Evolutionary conservation across 176 grass and related monocot species (phyloP).

Genomic region (Bothriochloa decipiens): DNA sequence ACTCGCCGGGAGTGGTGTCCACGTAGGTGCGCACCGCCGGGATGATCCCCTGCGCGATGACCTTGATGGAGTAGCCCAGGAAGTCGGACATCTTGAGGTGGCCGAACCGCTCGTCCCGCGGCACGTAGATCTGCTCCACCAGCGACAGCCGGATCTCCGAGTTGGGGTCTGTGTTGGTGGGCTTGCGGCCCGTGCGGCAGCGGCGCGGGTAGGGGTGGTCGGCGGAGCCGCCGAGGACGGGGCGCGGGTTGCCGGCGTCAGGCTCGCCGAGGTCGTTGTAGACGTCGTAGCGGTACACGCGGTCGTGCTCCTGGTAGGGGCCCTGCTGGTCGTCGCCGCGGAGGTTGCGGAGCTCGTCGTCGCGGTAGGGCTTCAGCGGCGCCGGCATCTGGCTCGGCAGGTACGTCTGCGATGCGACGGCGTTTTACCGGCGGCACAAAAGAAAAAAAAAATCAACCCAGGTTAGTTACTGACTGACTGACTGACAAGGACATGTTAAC

Average conservation of each 20-base stretch:
- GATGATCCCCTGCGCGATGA: conserved; percentile 43
- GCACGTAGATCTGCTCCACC: conserved; percentile 62
- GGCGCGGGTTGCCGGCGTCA: conserved; percentile 45
- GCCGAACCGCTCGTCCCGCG: conserved; percentile 72
- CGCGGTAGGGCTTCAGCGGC: conserved; percentile 60
- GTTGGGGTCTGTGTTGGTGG: conserved; percentile 49
- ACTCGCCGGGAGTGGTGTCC: conserved; percentile 43
- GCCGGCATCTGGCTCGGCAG: conserved; percentile 67
- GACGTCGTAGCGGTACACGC: conserved; percentile 69
- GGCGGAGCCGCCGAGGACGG: conserved; percentile 55
- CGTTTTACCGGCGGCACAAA: neutral
- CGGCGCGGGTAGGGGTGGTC: conserved; percentile 63
- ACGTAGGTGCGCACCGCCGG: conserved; percentile 54
- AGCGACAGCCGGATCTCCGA: conserved; percentile 58
- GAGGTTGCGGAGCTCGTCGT: conserved; percentile 68
- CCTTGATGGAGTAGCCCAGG: conserved; percentile 54
- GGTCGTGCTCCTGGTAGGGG: conserved; percentile 59
- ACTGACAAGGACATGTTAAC: too few species aligned
- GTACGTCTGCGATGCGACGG: conserved; percentile 50
- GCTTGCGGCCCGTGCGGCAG: conserved; percentile 46
- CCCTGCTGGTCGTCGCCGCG: conserved; percentile 53
- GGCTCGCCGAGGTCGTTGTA: conserved; percentile 85
- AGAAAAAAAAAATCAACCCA: too few species aligned
- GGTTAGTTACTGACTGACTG: neutral
- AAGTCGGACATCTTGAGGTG: conserved; percentile 76